A percentile compares a stretch with the other conserved stretches of the same genome.
Evolutionary conservation across 2,329 filamentous ascomycete genomes (phyloP).

Genomic region (Fusarium virguliforme): DNA sequence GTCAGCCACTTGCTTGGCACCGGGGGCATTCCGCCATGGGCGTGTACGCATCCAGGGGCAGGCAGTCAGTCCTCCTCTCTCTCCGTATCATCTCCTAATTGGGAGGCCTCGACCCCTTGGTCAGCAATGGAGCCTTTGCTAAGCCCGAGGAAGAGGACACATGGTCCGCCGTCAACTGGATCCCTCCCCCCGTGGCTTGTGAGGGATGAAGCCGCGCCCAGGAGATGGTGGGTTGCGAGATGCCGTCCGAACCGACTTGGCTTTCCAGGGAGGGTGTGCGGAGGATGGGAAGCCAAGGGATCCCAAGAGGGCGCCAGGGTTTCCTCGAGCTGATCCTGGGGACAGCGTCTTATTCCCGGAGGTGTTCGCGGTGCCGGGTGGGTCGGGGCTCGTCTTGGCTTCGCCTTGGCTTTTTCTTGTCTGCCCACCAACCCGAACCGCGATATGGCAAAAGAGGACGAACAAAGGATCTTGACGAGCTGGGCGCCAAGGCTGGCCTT

Average conservation of each 20-base stretch:
- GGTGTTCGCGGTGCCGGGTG: conserved; percentile 51
- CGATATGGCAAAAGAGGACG: conserved; percentile 17
- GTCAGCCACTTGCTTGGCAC: conserved; percentile 64
- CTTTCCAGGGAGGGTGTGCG: conserved; percentile 43
- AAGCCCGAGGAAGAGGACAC: conserved; percentile 41
- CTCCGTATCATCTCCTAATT: conserved; percentile 34
- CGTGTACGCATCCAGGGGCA: conserved; percentile 35
- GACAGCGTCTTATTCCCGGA: conserved; percentile 48
- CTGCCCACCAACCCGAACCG: conserved; percentile 26
- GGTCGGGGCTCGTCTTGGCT: conserved; percentile 40
- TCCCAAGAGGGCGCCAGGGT: conserved; percentile 24
- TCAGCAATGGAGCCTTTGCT: conserved; percentile 23
- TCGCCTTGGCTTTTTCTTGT: background rate
- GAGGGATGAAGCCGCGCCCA: conserved; percentile 40
- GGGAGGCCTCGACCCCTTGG: conserved; percentile 15
- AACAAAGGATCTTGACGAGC: conserved; percentile 23
- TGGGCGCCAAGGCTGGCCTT: conserved; percentile 37
- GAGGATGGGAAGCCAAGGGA: conserved; percentile 35
- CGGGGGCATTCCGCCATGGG: conserved; percentile 46
- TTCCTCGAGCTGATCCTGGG: conserved; percentile 47
- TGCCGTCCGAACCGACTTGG: conserved; percentile 61
- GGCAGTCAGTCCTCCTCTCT: background rate
- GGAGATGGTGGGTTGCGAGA: conserved; percentile 51
- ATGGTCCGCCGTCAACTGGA: conserved; percentile 43
- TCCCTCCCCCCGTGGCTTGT: conserved; percentile 42